A percentile compares a stretch with the other conserved stretches of the same genome.
These are phyloP conservation scores for Acacia concinna DNA, from an alignment of 331 rosid species.

Conservation along the genomic window DNA sequence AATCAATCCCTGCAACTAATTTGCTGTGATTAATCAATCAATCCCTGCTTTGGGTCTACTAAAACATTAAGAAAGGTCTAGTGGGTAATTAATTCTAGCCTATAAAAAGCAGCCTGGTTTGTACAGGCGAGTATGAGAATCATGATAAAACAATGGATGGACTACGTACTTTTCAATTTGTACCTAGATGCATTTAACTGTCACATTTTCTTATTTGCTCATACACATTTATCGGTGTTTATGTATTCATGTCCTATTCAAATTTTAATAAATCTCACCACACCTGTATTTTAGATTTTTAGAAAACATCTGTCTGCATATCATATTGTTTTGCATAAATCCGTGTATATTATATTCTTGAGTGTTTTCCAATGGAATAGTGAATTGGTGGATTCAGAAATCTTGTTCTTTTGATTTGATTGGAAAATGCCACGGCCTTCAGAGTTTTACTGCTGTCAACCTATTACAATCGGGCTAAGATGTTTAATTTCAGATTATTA, in stretches of 20 bases:
- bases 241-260: not conserved
- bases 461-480: too few species aligned
- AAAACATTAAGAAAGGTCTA: not conserved
- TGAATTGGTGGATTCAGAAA: not conserved
- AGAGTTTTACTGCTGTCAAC: too few species aligned
- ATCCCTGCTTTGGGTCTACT: not conserved
- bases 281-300: not conserved
- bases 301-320: not conserved
- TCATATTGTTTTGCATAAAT: not conserved
- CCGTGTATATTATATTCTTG: not conserved
- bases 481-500: too few species aligned
- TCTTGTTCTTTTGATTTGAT: not conserved
- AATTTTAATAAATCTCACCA: not conserved
- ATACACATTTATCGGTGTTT: too few species aligned
- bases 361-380: not conserved
- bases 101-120: not conserved
- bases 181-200: not conserved
- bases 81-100: not conserved
- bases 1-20: not conserved
- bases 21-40: not conserved
- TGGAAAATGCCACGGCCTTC: too few species aligned
- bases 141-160: not conserved
- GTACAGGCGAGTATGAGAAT: not conserved
- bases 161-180: not conserved
- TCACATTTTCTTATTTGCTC: not conserved